Evolutionary conservation across 2,329 filamentous ascomycete species (phyloP), one percentile per base, ranked within the genome.

Genomic region (Fusarium sp.): DNA sequence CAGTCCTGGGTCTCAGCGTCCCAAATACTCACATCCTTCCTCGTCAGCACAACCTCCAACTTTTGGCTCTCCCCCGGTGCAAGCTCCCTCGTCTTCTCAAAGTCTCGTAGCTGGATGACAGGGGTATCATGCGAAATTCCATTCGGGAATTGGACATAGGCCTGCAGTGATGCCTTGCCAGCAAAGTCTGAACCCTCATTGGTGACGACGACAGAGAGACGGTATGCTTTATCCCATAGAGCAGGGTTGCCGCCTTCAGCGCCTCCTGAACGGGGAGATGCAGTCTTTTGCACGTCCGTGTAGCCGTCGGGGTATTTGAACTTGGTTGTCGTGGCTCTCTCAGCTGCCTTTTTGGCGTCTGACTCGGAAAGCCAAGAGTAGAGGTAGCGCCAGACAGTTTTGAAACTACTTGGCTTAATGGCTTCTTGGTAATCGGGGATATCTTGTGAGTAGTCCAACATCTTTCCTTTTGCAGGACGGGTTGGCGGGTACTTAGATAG

Each of bases 11-110:
- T 80, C 7, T 84, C 81, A 0, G 90, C 88, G 79, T 93, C 92
- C 93, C 93, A 95, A 54, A 93, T 92, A 74, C 92, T 94, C 65
- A 95, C 66, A 79, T 95, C 93, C 76, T 92, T 89, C 66, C 93
- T 87, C 8, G 88, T 93, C 65, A 95, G 76, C 1, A 84, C 83
- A 76, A 95, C 86, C 22, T 86, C 85, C 0, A 94, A 87, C 0
- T 82, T 86, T 66, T 82, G 81, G 5, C 82, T 87, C 78, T 90
- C 85, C 0, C 89, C 90, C 0, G 87, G 85, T 5, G 86, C 83
- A 18, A 95, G 81, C 29, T 84, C 81, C 14, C 70, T 64, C 3
- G 93, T 84, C 84, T 95, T 95, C 72, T 92, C 91, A 78, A 95
- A 95, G 33, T 92, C 92, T 16, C 93, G 88, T 22, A 95, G 85